Base-by-base conservation (phyloP, 23 red algal species). In the Gracilariopsis chorda region DNA sequence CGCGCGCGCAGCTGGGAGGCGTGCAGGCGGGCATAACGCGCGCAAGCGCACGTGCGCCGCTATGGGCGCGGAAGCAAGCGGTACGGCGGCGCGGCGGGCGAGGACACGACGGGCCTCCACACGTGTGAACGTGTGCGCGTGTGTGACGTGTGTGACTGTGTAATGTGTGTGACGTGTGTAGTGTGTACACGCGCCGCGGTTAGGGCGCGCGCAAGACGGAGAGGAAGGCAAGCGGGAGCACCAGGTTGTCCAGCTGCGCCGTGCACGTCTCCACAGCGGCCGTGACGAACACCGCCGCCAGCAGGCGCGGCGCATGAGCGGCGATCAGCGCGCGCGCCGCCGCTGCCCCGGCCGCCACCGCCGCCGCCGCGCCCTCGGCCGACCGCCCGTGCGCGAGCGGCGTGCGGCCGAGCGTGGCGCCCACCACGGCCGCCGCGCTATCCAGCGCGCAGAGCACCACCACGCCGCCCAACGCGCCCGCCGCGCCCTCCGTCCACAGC, bases 241-340 rank as follows among this genome's bases (percentile, higher is more conserved):
- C 77, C 34, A 93, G 61, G 81, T 97, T 97, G 72, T 97, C 94
- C 52, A 93, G 86, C 82, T 97, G 94, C 35, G 33, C 42, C 46
- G 94, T 97, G 48, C 79, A 64, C 19, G 94, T 82, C 81, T 97
- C 94, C 10, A 97, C 23, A 28, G 47, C 21, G 10, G 60, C 82
- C 27, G 88, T 40, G 65, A 73, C 52, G 12, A 81, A 33, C 28
- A 33, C 48, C 28, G 64, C 83, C 13, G 51, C 0, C 21, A 52
- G 33, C 28, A 46, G 7, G 11, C 37, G 67, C 67, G 67, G 17
- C 6, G 39, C 17, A 13, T 19, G 63, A 0, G 29, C 21, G 19
- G 57, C 28, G 36, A 43, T 44, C 51, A 70, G 83, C 51, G 64
- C 44, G 27, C 84, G 29, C 32, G 78, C 56, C 27, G 48, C 56